Evolutionary conservation across 179 eudicot genomes (phyloP), one percentile per base, ranked within the genome.

Genomic region (Camellia oleifera): DNA sequence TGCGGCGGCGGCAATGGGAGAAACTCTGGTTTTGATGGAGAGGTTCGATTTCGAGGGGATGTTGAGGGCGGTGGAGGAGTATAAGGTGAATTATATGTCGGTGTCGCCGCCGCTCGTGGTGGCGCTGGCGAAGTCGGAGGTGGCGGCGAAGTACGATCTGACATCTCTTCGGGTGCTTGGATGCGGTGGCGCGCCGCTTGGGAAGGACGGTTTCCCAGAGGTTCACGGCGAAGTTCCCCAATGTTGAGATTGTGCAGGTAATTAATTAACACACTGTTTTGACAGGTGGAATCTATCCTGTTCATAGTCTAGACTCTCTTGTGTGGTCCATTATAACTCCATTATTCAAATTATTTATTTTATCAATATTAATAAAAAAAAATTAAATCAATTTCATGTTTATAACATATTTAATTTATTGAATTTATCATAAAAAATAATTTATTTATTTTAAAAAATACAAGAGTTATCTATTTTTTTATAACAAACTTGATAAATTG

Each of bases 121-220:
- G 85, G 97, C 92, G 15, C 14, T 94, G 82, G 85, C 80, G 57
- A 94, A 94, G 72, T 91, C 95, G 57, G 93, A 89, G 45, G 67
- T 93, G 82, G 85, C 85, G 54, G 69, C 12, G 45, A 91, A 88
- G 79, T 94, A 90, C 58, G 94, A 94, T 72, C 81, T 94, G 44
- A 87, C 91, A 73, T 94, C 98, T 2, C 89, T 94, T 0, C 81
- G 66, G 77, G 0, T 67, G 65, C 76, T 94, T 8, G 89, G 90
- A 0, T 87, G 90, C 48, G 97, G 98, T 50, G 98, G 98, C 0
- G 98, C 98, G 23, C 97, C 98, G 76, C 89, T 94, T 1, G 92
- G 98, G 2, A 89, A 87, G 82, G 96, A 94, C n/a, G 67, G 92
- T 85, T 15, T 76, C 90, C 5, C 79, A 85, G 80, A 78, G 84